Conservation (phyloP, 805 yeast genomes). For the Yamadazyma olivae region DNA sequence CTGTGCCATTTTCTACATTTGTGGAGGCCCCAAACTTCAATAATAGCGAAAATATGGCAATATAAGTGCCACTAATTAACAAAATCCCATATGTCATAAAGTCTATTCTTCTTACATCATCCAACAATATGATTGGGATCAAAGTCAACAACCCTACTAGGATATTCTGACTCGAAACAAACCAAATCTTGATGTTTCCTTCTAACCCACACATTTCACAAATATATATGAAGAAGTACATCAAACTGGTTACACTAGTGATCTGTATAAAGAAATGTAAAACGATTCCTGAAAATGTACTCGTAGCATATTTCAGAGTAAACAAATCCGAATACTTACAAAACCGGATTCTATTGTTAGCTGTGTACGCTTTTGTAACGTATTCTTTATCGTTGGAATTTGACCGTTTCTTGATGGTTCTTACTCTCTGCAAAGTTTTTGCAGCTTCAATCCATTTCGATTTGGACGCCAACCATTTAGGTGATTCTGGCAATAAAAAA, state of each 20-base stretch:
- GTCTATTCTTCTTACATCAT: constrained; percentile 46
- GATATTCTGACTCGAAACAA: constrained; percentile 37
- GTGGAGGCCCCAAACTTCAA: constrained; percentile 19
- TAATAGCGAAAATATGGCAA: constrained; percentile 33
- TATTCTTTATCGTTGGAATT: constrained; percentile 13
- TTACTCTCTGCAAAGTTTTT: constrained; percentile 13
- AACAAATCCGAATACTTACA: constrained; percentile 32
- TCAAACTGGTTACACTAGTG: constrained; percentile 42
- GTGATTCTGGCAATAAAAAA: constrained; percentile 28
- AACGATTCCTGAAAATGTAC: constrained; percentile 33
- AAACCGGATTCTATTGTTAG: constrained; percentile 15
- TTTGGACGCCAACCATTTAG: constrained; percentile 26
- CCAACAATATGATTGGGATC: constrained; percentile 43
- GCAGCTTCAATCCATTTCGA: constrained; percentile 37
- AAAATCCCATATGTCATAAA: constrained; percentile 42
- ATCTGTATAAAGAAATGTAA: constrained; percentile 43
- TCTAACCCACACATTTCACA: constrained; percentile 48
- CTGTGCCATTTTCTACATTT: not conserved
- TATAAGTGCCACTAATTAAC: constrained; percentile 33
- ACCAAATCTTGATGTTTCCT: constrained; percentile 25
- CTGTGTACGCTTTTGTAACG: constrained; percentile 23
- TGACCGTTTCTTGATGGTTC: constrained; percentile 5
- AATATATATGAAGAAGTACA: constrained; percentile 43
- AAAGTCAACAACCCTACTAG: constrained; percentile 39
- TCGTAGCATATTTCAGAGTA: constrained; percentile 26